These are phyloP conservation scores for Pyrus pyrifolia DNA, from an alignment of 306 rosid genomes.

Conservation along the genomic window DNA sequence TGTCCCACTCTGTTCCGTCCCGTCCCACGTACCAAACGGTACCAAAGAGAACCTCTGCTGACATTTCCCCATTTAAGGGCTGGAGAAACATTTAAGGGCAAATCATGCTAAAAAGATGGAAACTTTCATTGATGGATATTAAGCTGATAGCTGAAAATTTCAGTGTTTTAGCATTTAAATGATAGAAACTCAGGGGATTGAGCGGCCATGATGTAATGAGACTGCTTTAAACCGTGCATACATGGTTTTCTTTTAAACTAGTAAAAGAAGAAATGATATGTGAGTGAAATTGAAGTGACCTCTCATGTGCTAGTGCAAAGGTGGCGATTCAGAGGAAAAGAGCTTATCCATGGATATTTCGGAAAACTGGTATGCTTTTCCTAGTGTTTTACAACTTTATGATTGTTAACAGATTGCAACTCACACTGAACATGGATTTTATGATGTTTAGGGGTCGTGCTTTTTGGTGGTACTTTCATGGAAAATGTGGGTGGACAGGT, in stretches of 20 bases:
- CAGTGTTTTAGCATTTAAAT: background rate
- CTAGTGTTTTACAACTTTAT: constrained; percentile 8
- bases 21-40: too few species aligned
- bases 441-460: constrained; percentile 55
- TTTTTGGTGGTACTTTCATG: constrained; percentile 74
- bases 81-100: too few species aligned
- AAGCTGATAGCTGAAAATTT: background rate
- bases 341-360: constrained; percentile 56
- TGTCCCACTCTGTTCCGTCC: too few species aligned
- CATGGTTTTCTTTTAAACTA: background rate
- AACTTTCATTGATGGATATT: background rate
- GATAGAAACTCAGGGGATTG: background rate
- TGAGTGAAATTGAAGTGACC: background rate
- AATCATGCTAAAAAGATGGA: background rate
- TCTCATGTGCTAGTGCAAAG: constrained; percentile 55
- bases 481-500: constrained; percentile 87
- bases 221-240: background rate
- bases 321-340: constrained; percentile 58
- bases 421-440: constrained; percentile 12
- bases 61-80: background rate
- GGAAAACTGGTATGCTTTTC: constrained; percentile 52
- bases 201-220: background rate
- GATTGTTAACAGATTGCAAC: background rate
- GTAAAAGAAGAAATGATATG: background rate
- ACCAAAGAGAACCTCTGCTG: background rate